Conservation (phyloP, 176 grass and related monocot genomes). For the Hordeum marinum region DNA sequence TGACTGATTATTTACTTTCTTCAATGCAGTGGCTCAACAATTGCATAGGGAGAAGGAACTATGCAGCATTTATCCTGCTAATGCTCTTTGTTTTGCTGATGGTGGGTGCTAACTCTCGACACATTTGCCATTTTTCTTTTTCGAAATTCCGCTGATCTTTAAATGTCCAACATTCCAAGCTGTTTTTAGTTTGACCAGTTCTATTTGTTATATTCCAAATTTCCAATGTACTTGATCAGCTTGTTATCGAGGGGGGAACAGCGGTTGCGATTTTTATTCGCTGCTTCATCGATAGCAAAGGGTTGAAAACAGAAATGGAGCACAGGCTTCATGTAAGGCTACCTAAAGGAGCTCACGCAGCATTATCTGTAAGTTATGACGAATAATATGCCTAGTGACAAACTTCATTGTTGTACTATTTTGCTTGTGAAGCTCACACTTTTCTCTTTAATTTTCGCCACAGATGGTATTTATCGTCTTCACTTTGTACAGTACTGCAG, state of each 20-base stretch:
- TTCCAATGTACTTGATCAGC: slow-evolving; percentile 35
- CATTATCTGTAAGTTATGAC: slow-evolving; percentile 58
- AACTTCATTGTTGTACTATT: neutral
- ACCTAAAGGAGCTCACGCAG: slow-evolving; percentile 82
- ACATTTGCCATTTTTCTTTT: neutral
- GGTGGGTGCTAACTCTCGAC: slow-evolving; percentile 27
- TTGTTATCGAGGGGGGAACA: slow-evolving; percentile 71
- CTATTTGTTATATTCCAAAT: neutral
- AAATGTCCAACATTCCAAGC: neutral
- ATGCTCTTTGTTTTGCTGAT: slow-evolving; percentile 78
- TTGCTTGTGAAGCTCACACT: slow-evolving; percentile 12
- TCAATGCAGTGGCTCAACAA: slow-evolving; percentile 89
- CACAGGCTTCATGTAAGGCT: slow-evolving; percentile 65
- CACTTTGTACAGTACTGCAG: slow-evolving; percentile 72
- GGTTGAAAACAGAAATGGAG: slow-evolving; percentile 53
- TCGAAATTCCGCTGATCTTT: neutral
- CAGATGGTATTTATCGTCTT: slow-evolving; percentile 74
- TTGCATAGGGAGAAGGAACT: slow-evolving; percentile 94
- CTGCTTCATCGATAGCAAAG: slow-evolving; percentile 67
- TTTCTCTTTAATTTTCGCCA: neutral
- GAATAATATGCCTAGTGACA: neutral
- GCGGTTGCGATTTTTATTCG: slow-evolving; percentile 70
- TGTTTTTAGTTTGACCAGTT: neutral
- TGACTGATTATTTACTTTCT: slow-evolving; percentile 17
- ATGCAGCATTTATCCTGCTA: slow-evolving; percentile 82